Percentiles rank a stretch among this genome's conserved stretches.
Evolutionary conservation across 805 yeast species (phyloP).

Genomic region (Debaryomyces tyrocola): DNA sequence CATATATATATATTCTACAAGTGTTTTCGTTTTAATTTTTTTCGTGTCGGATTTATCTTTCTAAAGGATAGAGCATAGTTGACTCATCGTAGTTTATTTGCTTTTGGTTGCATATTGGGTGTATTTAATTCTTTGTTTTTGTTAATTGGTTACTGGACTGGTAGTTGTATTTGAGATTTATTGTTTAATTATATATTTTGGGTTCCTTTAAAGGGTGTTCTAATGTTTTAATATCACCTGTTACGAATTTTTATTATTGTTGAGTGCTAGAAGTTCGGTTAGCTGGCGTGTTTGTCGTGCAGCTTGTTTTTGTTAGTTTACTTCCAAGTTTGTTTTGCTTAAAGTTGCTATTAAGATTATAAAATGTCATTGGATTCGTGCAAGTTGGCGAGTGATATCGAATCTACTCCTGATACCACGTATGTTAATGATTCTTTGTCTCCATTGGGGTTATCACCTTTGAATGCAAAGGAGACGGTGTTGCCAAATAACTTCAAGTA

Average conservation of each 20-base stretch:
- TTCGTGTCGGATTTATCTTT: background rate
- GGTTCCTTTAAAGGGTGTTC: background rate
- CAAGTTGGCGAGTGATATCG: background rate
- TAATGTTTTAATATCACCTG: background rate
- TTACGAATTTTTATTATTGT: too few relatives aligned
- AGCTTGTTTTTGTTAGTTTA: too few relatives aligned
- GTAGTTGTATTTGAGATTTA: background rate
- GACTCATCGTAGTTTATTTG: background rate
- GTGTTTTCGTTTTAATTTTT: background rate
- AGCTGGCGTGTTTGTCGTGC: too few relatives aligned
- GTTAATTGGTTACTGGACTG: background rate
- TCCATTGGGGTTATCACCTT: background rate
- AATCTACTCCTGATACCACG: background rate
- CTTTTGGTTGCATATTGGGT: background rate
- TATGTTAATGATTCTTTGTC: background rate
- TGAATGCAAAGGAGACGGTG: background rate
- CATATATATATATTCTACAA: background rate
- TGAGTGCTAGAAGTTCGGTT: too few relatives aligned
- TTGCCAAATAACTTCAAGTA: conserved; percentile 40
- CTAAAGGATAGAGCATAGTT: background rate
- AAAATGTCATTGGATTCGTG: too few relatives aligned
- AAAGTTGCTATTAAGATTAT: too few relatives aligned
- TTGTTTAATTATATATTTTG: background rate
- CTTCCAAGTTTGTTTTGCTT: too few relatives aligned
- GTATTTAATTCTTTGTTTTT: background rate